Base-by-base conservation (phyloP, 2,329 filamentous ascomycete genomes). In the Fusarium illudens region DNA sequence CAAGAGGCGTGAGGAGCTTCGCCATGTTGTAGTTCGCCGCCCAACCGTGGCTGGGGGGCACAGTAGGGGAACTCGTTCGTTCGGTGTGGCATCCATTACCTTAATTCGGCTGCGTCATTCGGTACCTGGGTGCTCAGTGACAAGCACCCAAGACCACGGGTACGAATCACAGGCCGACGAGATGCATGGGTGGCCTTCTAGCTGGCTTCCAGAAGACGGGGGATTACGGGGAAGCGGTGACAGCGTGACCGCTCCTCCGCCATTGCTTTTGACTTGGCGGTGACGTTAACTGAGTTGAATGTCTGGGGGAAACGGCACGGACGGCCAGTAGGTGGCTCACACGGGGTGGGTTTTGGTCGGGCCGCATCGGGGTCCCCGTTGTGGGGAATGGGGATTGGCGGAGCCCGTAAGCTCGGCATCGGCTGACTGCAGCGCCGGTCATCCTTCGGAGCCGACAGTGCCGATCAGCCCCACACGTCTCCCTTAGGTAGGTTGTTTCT, bases 361-460 rank as follows among this genome's bases (percentile, higher is more conserved):
- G 20, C 25, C 30, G n/a, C n/a, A 12, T 65, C 65, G 64, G 66
- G 46, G 58, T 52, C 48, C 39, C 66, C 66, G 64, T 46, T 60
- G 66, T 65, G 65, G 65, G 19, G 55, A 52, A 27, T n/a, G n/a
- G n/a, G 22, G 46, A 58, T 33, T 13, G 34, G 50, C 44, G 64
- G 50, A 37, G 44, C 49, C 58, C 60, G 58, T 59, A 55, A 60
- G 62, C 58, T 58, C 54, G 62, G 42, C 44, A 15, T 44, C 15
- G 60, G 50, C 36, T 33, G 37, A 37, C 52, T 25, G 49, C 52
- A 37, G 55, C 39, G 55, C 49, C 61, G 64, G 49, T 59, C 53
- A 68, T 55, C 58, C 52, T 62, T 66, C 70, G 70, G 68, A 55
- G 56, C 59, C 68, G 68, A 70, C 33, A 48, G 51, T 71, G 50